These are phyloP conservation scores for Metschnikowia cubensis DNA, from an alignment of 805 yeast species.

Conservation along the genomic window DNA sequence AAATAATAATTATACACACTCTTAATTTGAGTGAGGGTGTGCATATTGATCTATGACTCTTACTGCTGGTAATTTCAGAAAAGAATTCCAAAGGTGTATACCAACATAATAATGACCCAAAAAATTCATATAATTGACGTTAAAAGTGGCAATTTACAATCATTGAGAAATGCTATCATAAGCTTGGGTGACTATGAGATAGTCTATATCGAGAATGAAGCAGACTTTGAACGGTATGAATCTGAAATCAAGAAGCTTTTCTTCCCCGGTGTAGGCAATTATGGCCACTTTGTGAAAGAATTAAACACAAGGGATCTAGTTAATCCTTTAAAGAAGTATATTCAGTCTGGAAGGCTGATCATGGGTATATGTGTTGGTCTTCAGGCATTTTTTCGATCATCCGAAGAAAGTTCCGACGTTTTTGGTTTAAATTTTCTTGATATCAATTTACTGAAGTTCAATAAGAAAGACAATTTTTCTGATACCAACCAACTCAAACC, in stretches of 20 bases:
- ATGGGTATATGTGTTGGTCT: constrained; percentile 99
- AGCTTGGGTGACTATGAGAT: constrained; percentile 65
- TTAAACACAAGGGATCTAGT: constrained; percentile 58
- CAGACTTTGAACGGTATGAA: constrained; percentile 45
- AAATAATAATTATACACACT: neutral
- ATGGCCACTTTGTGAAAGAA: constrained; percentile 85
- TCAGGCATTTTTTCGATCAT: constrained; percentile 73
- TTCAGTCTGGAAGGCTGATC: constrained; percentile 73
- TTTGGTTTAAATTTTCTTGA: constrained; percentile 47
- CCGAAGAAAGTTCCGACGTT: constrained; percentile 66
- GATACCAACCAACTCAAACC: constrained; percentile 50
- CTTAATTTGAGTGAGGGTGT: neutral
- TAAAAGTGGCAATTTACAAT: constrained; percentile 89
- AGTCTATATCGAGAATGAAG: constrained; percentile 53
- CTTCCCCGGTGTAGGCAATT: constrained; percentile 97
- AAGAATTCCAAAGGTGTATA: neutral
- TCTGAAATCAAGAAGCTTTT: constrained; percentile 54
- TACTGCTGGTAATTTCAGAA: neutral
- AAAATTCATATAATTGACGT: constrained; percentile 79
- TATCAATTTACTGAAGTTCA: constrained; percentile 52
- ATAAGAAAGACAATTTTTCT: constrained; percentile 33
- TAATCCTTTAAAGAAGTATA: constrained; percentile 62
- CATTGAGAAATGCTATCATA: constrained; percentile 82
- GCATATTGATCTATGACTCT: constrained; percentile 3
- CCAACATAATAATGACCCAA: constrained; percentile 15